Evolutionary conservation across 2,329 filamentous ascomycete genomes (phyloP).

Genomic region (Triangularia verruculosa): DNA sequence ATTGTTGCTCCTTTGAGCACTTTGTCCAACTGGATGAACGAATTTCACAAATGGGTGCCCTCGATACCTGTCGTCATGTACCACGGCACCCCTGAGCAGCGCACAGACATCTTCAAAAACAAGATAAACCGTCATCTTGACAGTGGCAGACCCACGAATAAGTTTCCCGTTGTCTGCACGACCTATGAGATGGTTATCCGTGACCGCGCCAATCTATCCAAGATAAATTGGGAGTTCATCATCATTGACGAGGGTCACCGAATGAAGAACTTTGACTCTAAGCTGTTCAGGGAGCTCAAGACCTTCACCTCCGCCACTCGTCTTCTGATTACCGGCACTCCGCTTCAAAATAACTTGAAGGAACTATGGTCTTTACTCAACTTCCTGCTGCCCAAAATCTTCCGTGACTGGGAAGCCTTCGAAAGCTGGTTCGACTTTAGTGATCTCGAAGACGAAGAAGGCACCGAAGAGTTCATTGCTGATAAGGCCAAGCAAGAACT

Average conservation of each 20-base stretch:
- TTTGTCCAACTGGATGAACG: conserved; percentile 91
- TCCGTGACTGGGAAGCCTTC: conserved; percentile 89
- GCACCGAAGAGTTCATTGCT: conserved; percentile 73
- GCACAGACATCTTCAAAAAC: conserved; percentile 72
- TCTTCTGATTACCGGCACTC: conserved; percentile 90
- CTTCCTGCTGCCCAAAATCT: conserved; percentile 88
- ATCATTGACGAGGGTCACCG: conserved; percentile 97
- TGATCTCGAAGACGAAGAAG: conserved; percentile 78
- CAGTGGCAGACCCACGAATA: conserved; percentile 52
- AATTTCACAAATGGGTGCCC: conserved; percentile 88
- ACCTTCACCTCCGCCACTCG: conserved; percentile 88
- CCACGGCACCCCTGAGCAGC: conserved; percentile 76
- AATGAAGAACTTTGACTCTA: conserved; percentile 94
- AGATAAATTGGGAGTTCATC: conserved; percentile 95
- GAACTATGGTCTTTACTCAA: conserved; percentile 95
- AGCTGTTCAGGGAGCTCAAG: conserved; percentile 82
- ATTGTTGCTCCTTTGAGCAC: conserved; percentile 90
- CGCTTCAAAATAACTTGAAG: conserved; percentile 90
- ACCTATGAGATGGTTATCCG: conserved; percentile 95
- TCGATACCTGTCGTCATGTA: conserved; percentile 86
- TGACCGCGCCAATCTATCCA: conserved; percentile 75
- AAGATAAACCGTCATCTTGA: conserved; percentile 68
- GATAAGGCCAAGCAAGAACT: conserved; percentile 75
- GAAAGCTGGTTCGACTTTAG: conserved; percentile 98
- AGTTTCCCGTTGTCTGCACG: conserved; percentile 90